Conservation (phyloP, 371 early-diverging fungal genomes). For the Mucor piriformis region DNA sequence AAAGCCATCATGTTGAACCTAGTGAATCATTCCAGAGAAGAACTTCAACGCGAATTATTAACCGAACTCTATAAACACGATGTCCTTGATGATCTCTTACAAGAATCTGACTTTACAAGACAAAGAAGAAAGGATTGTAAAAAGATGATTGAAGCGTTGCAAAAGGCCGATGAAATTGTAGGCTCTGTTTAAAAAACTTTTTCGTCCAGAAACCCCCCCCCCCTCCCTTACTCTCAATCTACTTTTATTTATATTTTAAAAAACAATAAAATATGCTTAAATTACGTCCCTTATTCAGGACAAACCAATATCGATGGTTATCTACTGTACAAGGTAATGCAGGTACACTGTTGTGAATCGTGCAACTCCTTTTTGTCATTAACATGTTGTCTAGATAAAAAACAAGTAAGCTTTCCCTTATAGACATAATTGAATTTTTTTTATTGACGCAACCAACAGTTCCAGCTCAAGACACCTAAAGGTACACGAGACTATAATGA, state of each 20-base stretch:
- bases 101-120: constrained; percentile 92
- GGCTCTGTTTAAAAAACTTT: constrained; percentile 62
- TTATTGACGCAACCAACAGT: too few species aligned
- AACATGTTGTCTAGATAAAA: neutral
- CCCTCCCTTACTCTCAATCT: too few species aligned
- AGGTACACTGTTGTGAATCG: too few species aligned
- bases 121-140: constrained; percentile 93
- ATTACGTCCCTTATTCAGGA: neutral
- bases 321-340: too few species aligned
- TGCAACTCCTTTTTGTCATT: too few species aligned
- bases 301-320: neutral
- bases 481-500: constrained; percentile 97
- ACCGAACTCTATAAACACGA: constrained; percentile 95
- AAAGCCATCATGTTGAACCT: constrained; percentile 99
- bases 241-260: neutral
- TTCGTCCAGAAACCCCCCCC: neutral
- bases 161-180: constrained; percentile 93
- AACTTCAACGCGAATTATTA: constrained; percentile 93
- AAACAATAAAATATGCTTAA: neutral
- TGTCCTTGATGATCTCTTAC: constrained; percentile 86
- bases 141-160: constrained; percentile 95
- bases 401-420: too few species aligned
- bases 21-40: constrained; percentile 87
- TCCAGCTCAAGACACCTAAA: constrained; percentile 32
- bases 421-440: too few species aligned